Base-by-base conservation (phyloP, 441 rosid genomes). In the Populus hybrid region DNA sequence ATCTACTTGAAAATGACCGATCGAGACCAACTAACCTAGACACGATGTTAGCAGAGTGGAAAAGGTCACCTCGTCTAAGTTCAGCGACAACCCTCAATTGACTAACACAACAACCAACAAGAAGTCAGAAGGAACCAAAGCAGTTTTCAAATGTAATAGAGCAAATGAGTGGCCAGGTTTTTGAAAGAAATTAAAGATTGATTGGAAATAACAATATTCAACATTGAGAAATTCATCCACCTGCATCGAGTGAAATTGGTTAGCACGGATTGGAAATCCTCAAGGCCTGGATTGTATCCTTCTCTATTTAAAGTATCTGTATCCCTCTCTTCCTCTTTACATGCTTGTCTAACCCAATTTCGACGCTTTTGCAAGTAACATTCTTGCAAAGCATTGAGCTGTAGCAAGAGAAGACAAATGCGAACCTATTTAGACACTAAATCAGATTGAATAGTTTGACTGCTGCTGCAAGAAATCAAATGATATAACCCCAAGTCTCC, bases 1-100 rank as follows among this genome's bases (percentile, higher is more conserved):
- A 38, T 38, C 42, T 38, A 38, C 42, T 38, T 38, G 42, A 38
- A 38, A 38, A 38, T 38, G 42, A 38, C 12, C 42, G 12, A 38
- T 38, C 42, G 12, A 38, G 42, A 38, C 42, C 68, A 61, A 69
- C 82, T 78, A 75, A 91, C 95, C 95, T 91, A 74, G 95, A 91
- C 69, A 92, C 93, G 77, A 92, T 90, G 85, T 92, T 92, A 82
- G 95, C 92, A 66, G 95, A 85, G 86, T 91, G 97, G 84, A 92
- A 92, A 79, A 92, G 79, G 84, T 90, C 97, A 71, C 88, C 95
- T 75, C 88, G 97, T 84, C 94, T 84, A 70, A 88, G 89, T 72
- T 92, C 94, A 65, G 97, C 97, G 79, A 91, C 87, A 46, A 90
- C 95, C 86, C 93, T 89, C 79, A 92, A 83, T 70, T 89, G 95